These are phyloP conservation scores for Pichia sp. DNA, from an alignment of 1,139 yeast species.

Conservation along the genomic window DNA sequence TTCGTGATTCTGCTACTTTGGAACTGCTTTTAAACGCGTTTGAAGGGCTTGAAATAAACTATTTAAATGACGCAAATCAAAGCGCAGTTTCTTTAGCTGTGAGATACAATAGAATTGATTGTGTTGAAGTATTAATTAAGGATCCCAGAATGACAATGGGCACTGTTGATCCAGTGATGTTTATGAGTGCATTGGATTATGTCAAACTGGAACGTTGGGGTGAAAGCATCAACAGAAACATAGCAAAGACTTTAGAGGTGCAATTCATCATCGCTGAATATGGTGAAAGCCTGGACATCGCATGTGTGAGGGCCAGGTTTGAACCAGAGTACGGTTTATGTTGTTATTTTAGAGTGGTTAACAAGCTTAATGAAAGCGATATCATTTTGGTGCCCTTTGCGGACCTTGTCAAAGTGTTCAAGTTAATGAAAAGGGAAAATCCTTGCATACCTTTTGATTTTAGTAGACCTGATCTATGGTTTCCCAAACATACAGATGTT, in stretches of 20 bases:
- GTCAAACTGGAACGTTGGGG: constrained; percentile 29
- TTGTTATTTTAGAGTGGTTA: constrained; percentile 27
- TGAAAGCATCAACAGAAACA: constrained; percentile 30
- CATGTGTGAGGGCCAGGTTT: constrained; percentile 28
- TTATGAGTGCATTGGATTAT: constrained; percentile 45
- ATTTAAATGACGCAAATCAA: constrained; percentile 38
- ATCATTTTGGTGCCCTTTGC: constrained; percentile 16
- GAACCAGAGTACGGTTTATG: constrained; percentile 30
- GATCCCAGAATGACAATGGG: constrained; percentile 41
- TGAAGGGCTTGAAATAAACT: constrained; percentile 53
- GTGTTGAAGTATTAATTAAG: constrained; percentile 40
- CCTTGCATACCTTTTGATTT: constrained; percentile 21
- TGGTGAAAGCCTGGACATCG: constrained; percentile 27
- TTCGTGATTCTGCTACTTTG: constrained; percentile 30
- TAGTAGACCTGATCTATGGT: constrained; percentile 18
- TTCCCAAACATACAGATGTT: constrained; percentile 32
- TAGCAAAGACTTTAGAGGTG: constrained; percentile 41
- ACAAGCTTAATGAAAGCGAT: constrained; percentile 8
- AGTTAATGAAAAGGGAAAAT: constrained; percentile 21
- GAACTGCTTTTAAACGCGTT: constrained; percentile 28
- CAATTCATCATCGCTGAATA: constrained; percentile 28
- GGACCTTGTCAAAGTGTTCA: constrained; percentile 19
- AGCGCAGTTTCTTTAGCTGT: constrained; percentile 28
- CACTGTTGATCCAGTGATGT: constrained; percentile 35
- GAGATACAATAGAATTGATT: constrained; percentile 60